A percentile compares a stretch with the other conserved stretches of the same genome.
Evolutionary conservation across 441 rosid species (phyloP).

Genomic region (Corymbia citriodora): DNA sequence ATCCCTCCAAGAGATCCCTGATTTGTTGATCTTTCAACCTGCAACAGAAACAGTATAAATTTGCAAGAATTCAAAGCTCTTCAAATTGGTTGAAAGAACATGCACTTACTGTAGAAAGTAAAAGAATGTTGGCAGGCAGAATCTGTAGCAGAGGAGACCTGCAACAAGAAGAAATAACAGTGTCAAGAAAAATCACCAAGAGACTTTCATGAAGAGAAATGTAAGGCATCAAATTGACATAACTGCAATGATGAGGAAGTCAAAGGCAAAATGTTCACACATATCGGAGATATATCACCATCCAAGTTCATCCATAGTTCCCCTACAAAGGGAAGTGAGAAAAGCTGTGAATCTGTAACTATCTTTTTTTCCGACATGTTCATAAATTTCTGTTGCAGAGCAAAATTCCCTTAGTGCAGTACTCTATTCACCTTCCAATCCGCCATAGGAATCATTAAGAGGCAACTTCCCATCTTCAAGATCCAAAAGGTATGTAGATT

Average conservation of each 20-base stretch:
- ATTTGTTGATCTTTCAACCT: conserved; percentile 80
- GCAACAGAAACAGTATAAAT: conserved; percentile 2
- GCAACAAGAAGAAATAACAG: conserved; percentile 21
- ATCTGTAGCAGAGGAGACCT: conserved; percentile 59
- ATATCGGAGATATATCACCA: conserved; percentile 82
- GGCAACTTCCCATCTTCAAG: conserved; percentile 55
- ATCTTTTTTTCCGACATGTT: conserved; percentile 3
- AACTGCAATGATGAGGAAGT: conserved; percentile 62
- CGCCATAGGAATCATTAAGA: conserved; percentile 30
- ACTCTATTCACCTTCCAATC: conserved; percentile 58
- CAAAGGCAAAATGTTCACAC: conserved; percentile 70
- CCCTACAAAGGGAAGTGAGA: conserved; percentile 35
- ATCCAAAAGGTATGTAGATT: conserved; percentile 66
- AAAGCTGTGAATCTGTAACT: conserved; percentile 8
- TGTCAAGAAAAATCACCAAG: conserved; percentile 2
- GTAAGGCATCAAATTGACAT: conserved; percentile 13
- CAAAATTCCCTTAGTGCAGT: neutral
- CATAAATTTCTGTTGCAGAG: neutral
- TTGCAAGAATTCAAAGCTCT: neutral
- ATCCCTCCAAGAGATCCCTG: conserved; percentile 85
- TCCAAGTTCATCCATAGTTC: conserved; percentile 95
- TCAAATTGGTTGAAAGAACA: neutral
- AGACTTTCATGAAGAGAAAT: conserved; percentile 2
- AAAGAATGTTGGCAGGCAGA: conserved; percentile 71
- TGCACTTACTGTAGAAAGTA: conserved; percentile 68